phyloP scores from a whole-genome alignment of 2,329 filamentous ascomycete species.

The Mycosphaerella sp. region DNA sequence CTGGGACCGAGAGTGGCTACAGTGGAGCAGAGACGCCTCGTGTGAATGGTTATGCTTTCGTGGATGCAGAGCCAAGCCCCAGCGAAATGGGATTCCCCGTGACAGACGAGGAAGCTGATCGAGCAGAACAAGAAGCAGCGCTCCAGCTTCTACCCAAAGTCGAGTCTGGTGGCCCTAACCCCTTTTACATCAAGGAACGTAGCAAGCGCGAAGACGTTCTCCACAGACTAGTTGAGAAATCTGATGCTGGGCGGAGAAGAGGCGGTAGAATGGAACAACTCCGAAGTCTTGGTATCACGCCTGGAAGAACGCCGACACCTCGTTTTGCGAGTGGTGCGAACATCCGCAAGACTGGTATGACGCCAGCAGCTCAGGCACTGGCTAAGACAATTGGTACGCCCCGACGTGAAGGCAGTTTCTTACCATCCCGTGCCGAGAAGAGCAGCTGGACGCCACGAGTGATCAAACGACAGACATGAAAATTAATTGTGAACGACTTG shows the following conservation, averaged over 20 bases:
- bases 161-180: slow-evolving; percentile 57
- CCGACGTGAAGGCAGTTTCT: slow-evolving; percentile 19
- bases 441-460: slow-evolving; percentile 19
- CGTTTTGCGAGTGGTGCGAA: slow-evolving; percentile 55
- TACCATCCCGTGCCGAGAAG: slow-evolving; percentile 10
- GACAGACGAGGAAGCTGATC: slow-evolving; percentile 31
- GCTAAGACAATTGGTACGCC: slow-evolving; percentile 55
- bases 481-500: not conserved
- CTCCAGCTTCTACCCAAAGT: slow-evolving; percentile 41
- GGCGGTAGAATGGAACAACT: slow-evolving; percentile 42
- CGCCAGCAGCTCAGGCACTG: slow-evolving; percentile 66
- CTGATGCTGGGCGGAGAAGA: slow-evolving; percentile 64
- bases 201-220: slow-evolving; percentile 74
- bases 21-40: slow-evolving; percentile 73
- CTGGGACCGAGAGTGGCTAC: slow-evolving; percentile 54
- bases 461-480: slow-evolving; percentile 14
- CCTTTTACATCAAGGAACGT: slow-evolving; percentile 71
- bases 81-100: slow-evolving; percentile 50
- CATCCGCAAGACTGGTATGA: slow-evolving; percentile 49
- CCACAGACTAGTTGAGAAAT: slow-evolving; percentile 77
- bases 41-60: slow-evolving; percentile 90
- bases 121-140: slow-evolving; percentile 34
- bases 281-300: slow-evolving; percentile 34
- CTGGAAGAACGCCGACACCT: slow-evolving; percentile 56
- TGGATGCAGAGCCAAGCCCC: slow-evolving; percentile 66